Conservation (phyloP, 2,329 filamentous ascomycete species). For the Alternaria arbusti region DNA sequence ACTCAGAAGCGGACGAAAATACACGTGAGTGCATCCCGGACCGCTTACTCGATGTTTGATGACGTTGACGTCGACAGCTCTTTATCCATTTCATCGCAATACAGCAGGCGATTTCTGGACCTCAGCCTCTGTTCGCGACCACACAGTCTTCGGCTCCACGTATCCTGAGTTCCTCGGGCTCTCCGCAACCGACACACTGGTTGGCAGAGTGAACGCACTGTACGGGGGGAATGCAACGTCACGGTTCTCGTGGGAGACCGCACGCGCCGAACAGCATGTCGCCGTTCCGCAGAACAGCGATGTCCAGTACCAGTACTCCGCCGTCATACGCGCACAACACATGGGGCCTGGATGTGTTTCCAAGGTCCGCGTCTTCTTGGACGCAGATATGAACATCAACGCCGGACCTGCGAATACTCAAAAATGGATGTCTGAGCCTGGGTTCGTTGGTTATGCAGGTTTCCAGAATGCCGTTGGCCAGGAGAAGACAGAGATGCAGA, state of each 20-base stretch:
- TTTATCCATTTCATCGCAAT: constrained; percentile 31
- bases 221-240: not conserved
- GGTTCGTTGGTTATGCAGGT: not conserved
- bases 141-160: constrained; percentile 72
- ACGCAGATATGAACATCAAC: not conserved
- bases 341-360: not conserved
- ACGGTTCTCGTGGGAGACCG: not conserved
- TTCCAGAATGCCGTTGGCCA: not conserved
- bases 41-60: not conserved
- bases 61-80: not conserved
- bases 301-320: not conserved
- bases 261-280: not conserved
- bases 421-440: not conserved
- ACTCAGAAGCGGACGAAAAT: not conserved
- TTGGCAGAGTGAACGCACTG: not conserved
- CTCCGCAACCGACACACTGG: not conserved
- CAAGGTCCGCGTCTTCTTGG: not conserved
- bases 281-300: not conserved
- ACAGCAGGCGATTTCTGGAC: constrained; percentile 69
- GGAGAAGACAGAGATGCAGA: not conserved
- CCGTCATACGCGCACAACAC: not conserved
- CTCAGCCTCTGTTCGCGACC: constrained; percentile 66
- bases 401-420: not conserved
- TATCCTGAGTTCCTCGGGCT: constrained; percentile 64
- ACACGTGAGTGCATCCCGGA: not conserved